Percentiles rank a stretch among this genome's conserved stretches.
phyloP scores from a whole-genome alignment of 2,329 filamentous ascomycete species.

The Colletotrichum eremochloae region DNA sequence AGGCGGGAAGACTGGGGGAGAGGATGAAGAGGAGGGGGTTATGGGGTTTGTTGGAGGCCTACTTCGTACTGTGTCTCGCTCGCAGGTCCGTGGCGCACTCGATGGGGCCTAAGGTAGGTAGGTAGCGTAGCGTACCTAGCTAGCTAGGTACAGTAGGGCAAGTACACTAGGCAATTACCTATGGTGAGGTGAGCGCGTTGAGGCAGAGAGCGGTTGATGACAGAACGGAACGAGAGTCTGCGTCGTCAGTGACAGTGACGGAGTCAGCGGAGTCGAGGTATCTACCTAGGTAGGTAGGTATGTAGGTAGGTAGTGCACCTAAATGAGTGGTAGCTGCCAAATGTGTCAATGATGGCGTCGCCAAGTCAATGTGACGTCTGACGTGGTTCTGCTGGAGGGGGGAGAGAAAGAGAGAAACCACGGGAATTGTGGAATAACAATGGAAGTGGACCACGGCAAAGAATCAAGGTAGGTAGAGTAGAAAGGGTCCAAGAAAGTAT shows the following conservation, averaged over 20 bases:
- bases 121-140: too few species aligned
- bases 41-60: too few species aligned
- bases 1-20: slow-evolving; percentile 9
- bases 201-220: not conserved
- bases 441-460: slow-evolving; percentile 3
- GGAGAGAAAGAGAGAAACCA: not conserved
- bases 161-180: too few species aligned
- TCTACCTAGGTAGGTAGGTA: too few species aligned
- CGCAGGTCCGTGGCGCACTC: not conserved
- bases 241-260: not conserved
- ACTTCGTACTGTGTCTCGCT: not conserved
- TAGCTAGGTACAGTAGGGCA: too few species aligned
- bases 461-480: slow-evolving; percentile 32
- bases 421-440: slow-evolving; percentile 14
- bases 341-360: slow-evolving; percentile 14
- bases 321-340: not conserved
- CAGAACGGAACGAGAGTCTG: not conserved
- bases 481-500: slow-evolving; percentile 36
- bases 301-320: too few species aligned
- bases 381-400: not conserved
- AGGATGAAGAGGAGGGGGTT: too few species aligned
- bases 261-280: not conserved
- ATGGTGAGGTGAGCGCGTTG: too few species aligned
- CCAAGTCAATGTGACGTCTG: slow-evolving; percentile 39
- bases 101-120: too few species aligned